phyloP scores from a whole-genome alignment of 192 early-diverging fungal genomes.

The Coemansia furcata region DNA sequence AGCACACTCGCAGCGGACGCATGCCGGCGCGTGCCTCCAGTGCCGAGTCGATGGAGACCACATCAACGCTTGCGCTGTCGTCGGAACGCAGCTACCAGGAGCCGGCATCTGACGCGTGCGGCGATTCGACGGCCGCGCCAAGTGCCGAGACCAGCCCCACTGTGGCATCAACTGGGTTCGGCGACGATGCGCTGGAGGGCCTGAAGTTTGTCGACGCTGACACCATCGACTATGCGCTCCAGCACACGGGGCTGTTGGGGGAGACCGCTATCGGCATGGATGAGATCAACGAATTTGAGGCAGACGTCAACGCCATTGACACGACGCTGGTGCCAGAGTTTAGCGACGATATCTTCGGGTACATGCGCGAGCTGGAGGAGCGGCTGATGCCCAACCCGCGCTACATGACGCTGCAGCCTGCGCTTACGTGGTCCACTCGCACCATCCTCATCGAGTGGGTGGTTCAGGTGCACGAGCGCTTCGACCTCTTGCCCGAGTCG shows the following conservation, averaged over 20 bases:
- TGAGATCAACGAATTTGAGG: constrained; percentile 70
- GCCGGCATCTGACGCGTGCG: not conserved
- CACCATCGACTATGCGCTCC: constrained; percentile 43
- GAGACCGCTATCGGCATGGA: constrained; percentile 34
- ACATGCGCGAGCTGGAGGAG: constrained; percentile 77
- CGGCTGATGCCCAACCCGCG: constrained; percentile 71
- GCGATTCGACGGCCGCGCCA: not conserved
- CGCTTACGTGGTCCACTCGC: constrained; percentile 91
- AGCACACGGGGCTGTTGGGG: constrained; percentile 34
- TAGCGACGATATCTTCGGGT: constrained; percentile 86
- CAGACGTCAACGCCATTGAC: constrained; percentile 72
- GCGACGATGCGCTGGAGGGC: constrained; percentile 15
- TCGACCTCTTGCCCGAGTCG: constrained; percentile 91
- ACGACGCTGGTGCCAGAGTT: constrained; percentile 94
- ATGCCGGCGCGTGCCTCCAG: not conserved
- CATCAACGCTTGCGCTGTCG: not conserved
- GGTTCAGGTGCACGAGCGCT: constrained; percentile 86
- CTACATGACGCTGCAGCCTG: constrained; percentile 83
- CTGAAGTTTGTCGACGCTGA: constrained; percentile 41
- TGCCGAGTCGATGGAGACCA: not conserved
- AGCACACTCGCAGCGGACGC: constrained; percentile 48
- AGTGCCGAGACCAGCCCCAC: constrained; percentile 1
- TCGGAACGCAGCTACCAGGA: constrained; percentile 1
- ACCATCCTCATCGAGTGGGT: constrained; percentile 92
- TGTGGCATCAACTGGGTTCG: not conserved